Percentiles rank a stretch among this genome's conserved stretches.
phyloP scores from a whole-genome alignment of 176 grass and related monocot genomes.

The Tillandsia fasciculata region DNA sequence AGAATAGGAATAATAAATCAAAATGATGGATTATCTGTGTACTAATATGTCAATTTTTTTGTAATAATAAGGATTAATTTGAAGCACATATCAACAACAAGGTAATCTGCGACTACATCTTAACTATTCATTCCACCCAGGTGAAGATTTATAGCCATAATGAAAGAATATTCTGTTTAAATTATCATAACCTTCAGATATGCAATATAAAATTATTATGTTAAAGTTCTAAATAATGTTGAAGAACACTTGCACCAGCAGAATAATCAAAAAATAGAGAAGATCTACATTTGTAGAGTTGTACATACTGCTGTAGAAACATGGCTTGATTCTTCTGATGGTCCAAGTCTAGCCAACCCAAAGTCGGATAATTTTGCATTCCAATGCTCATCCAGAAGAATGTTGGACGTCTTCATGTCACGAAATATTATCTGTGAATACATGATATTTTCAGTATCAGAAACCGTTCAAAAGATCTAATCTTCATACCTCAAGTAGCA shows the following conservation, averaged over 20 bases:
- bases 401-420: slow-evolving; percentile 92
- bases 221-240: background rate
- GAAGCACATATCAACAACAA: too few relatives aligned
- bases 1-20: too few relatives aligned
- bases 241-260: background rate
- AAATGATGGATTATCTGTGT: too few relatives aligned
- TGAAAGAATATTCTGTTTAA: too few relatives aligned
- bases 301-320: slow-evolving; percentile 77
- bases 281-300: background rate
- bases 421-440: slow-evolving; percentile 81
- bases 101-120: too few relatives aligned
- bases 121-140: too few relatives aligned
- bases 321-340: slow-evolving; percentile 58
- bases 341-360: slow-evolving; percentile 82
- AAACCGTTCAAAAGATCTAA: background rate
- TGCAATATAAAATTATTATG: slow-evolving; percentile 11
- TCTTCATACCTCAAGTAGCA: too few relatives aligned
- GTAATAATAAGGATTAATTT: too few relatives aligned
- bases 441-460: background rate
- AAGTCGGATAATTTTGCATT: slow-evolving; percentile 93
- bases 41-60: too few relatives aligned
- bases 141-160: too few relatives aligned
- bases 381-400: slow-evolving; percentile 84
- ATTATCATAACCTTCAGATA: too few relatives aligned
- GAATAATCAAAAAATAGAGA: background rate